phyloP scores from a whole-genome alignment of 129 eudicot genomes.

The Tanacetum coccineum region DNA sequence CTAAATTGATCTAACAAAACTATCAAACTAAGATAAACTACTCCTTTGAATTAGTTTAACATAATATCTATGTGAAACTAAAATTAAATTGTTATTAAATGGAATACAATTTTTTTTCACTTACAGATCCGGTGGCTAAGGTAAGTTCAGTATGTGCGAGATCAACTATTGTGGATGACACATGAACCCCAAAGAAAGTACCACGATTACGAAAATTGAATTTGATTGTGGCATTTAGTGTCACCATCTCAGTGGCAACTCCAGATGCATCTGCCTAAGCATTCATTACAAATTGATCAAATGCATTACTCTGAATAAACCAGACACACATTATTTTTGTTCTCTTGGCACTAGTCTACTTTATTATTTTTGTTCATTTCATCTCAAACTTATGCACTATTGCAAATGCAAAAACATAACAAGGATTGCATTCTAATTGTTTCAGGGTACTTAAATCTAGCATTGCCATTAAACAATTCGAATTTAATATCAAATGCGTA shows the following conservation, averaged over 20 bases:
- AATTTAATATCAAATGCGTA: not conserved
- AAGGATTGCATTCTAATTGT: not conserved
- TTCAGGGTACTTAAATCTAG: not conserved
- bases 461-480: not conserved
- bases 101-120: too few relatives aligned
- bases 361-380: not conserved
- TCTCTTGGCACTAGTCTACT: too few relatives aligned
- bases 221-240: slow-evolving; percentile 61
- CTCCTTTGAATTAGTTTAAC: too few relatives aligned
- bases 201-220: slow-evolving; percentile 64
- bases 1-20: too few relatives aligned
- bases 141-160: slow-evolving; percentile 59
- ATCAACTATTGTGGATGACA: slow-evolving; percentile 62
- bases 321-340: too few relatives aligned
- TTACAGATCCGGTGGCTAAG: too few relatives aligned
- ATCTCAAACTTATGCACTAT: not conserved
- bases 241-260: slow-evolving; percentile 79
- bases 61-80: too few relatives aligned
- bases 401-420: not conserved
- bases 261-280: slow-evolving; percentile 73
- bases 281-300: slow-evolving; percentile 52
- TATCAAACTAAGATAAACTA: too few relatives aligned
- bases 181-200: slow-evolving; percentile 88
- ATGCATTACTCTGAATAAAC: slow-evolving; percentile 60
- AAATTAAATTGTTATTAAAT: too few relatives aligned